A percentile compares a stretch with the other conserved stretches of the same genome.
Conservation (phyloP, 2,329 filamentous ascomycete genomes). For the Exophiala viscosa region DNA sequence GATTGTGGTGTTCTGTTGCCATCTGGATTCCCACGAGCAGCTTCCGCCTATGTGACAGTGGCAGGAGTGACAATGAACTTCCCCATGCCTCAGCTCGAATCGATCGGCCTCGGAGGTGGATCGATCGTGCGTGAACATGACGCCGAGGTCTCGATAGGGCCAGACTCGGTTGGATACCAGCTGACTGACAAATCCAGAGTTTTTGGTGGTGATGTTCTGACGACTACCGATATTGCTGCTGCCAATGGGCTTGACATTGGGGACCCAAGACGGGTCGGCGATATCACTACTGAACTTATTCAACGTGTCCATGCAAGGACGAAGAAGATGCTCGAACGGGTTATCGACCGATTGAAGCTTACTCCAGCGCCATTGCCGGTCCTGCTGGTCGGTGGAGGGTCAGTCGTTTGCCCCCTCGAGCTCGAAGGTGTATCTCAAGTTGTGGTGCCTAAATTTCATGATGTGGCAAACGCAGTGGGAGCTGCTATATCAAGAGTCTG, state of each 20-base stretch:
- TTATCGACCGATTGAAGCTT: slow-evolving; percentile 56
- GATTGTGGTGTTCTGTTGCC: slow-evolving; percentile 56
- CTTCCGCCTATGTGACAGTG: slow-evolving; percentile 56
- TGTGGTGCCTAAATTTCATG: slow-evolving; percentile 46
- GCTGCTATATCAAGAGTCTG: slow-evolving; percentile 57
- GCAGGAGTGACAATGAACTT: slow-evolving; percentile 59
- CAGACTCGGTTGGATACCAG: slow-evolving; percentile 54
- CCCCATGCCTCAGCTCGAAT: slow-evolving; percentile 54
- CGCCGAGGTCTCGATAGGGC: slow-evolving; percentile 46
- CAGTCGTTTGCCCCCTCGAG: slow-evolving; percentile 48
- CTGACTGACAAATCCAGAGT: slow-evolving; percentile 47
- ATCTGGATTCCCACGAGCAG: slow-evolving; percentile 58
- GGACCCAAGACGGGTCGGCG: slow-evolving; percentile 21
- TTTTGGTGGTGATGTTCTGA: slow-evolving; percentile 53
- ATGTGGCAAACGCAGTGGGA: slow-evolving; percentile 58
- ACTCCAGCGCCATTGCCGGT: slow-evolving; percentile 49
- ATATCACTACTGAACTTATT: slow-evolving; percentile 32
- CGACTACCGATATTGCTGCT: slow-evolving; percentile 49
- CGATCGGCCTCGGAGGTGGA: slow-evolving; percentile 56
- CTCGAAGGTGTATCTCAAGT: slow-evolving; percentile 51
- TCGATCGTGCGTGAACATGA: slow-evolving; percentile 38
- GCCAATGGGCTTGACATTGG: slow-evolving; percentile 31
- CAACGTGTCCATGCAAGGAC: slow-evolving; percentile 38
- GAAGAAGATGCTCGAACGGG: slow-evolving; percentile 47
- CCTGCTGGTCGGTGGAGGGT: slow-evolving; percentile 57